phyloP scores from a whole-genome alignment of 2,329 filamentous ascomycete genomes.

The Canariomyces notabilis region DNA sequence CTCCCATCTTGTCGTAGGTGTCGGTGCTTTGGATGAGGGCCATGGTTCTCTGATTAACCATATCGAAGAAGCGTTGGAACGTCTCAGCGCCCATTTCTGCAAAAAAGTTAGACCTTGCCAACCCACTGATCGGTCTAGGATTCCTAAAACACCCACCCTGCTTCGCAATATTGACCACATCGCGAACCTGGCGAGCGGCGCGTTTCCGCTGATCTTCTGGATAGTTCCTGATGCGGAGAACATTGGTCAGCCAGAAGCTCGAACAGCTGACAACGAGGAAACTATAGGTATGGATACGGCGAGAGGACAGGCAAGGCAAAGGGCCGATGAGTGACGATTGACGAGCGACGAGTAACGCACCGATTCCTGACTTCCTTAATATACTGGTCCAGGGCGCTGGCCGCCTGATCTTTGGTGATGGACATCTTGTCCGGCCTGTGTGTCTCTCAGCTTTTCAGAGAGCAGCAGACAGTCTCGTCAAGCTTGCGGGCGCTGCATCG shows the following conservation, averaged over 20 bases:
- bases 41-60: slow-evolving; percentile 53
- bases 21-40: slow-evolving; percentile 77
- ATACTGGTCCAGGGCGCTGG: slow-evolving; percentile 51
- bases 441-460: slow-evolving; percentile 4
- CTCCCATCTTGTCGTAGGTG: slow-evolving; percentile 82
- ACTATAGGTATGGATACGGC: too few species aligned
- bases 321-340: not conserved
- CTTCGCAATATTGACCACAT: slow-evolving; percentile 51
- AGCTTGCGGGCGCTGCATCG: slow-evolving; percentile 18
- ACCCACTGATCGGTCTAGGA: too few species aligned
- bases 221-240: slow-evolving; percentile 26
- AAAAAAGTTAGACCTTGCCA: slow-evolving; percentile 13
- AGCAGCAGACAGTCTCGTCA: slow-evolving; percentile 20
- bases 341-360: slow-evolving; percentile 30
- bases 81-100: slow-evolving; percentile 73
- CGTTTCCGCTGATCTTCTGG: slow-evolving; percentile 49
- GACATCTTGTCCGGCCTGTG: slow-evolving; percentile 23
- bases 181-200: slow-evolving; percentile 49
- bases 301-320: too few species aligned
- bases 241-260: slow-evolving; percentile 4
- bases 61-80: slow-evolving; percentile 58
- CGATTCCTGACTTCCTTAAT: slow-evolving; percentile 52
- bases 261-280: too few species aligned
- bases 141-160: slow-evolving; percentile 40
- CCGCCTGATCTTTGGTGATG: slow-evolving; percentile 42